Percentiles rank a stretch among this genome's conserved stretches.
Evolutionary conservation across 2,329 filamentous ascomycete genomes (phyloP).

Genomic region (Aspergillus unguis): DNA sequence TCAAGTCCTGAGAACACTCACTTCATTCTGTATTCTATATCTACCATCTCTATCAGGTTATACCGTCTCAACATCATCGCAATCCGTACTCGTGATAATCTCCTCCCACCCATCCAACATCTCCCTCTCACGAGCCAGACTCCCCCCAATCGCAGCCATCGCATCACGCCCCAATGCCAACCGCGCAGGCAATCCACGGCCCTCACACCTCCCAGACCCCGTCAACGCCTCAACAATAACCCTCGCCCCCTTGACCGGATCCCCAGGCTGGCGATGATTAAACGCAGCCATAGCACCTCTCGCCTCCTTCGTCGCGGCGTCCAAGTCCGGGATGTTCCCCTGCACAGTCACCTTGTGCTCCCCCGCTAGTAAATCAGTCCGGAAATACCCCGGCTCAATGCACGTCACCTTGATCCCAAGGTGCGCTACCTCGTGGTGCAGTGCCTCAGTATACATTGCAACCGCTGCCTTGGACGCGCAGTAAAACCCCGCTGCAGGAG

Average conservation of each 20-base stretch:
- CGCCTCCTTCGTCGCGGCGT: slow-evolving; percentile 16
- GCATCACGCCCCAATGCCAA: slow-evolving; percentile 31
- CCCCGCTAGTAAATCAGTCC: slow-evolving; percentile 29
- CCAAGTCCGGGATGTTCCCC: neutral
- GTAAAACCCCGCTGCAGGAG: slow-evolving; percentile 31
- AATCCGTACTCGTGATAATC: slow-evolving; percentile 8
- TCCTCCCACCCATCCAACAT: slow-evolving; percentile 12
- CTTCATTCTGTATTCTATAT: no score
- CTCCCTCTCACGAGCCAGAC: slow-evolving; percentile 5
- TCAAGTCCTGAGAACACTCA: no score
- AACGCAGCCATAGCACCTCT: slow-evolving; percentile 15
- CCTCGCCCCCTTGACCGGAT: slow-evolving; percentile 29
- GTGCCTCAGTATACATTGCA: slow-evolving; percentile 13
- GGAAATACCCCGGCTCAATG: slow-evolving; percentile 39
- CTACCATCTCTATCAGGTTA: no score
- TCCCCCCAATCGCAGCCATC: slow-evolving; percentile 6
- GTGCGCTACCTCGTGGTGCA: slow-evolving; percentile 29
- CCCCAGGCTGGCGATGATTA: slow-evolving; percentile 27
- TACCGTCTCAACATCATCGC: neutral
- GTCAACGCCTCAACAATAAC: slow-evolving; percentile 32
- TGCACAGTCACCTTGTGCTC: slow-evolving; percentile 17
- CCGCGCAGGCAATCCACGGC: slow-evolving; percentile 21
- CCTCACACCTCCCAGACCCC: slow-evolving; percentile 22
- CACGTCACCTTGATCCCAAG: slow-evolving; percentile 35
- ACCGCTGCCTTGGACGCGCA: slow-evolving; percentile 33